Evolutionary conservation across 129 eudicot genomes (phyloP).

Genomic region (Flaveria ramosissima): DNA sequence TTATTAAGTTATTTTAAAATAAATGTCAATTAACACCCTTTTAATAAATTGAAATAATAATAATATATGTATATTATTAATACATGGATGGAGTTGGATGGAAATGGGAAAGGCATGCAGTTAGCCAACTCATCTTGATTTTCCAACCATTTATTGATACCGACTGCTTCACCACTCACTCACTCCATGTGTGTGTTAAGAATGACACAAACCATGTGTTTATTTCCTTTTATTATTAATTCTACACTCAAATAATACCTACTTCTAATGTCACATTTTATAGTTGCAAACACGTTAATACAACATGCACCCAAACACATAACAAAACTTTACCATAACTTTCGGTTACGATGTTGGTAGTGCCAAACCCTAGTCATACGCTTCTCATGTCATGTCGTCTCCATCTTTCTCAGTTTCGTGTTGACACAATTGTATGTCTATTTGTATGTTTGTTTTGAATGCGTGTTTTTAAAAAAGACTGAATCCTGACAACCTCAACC

Average conservation of each 20-base stretch:
- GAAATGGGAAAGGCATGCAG: conserved; percentile 47
- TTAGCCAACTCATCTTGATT: conserved; percentile 48
- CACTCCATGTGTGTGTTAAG: conserved; percentile 46
- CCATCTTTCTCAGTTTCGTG: conserved; percentile 20
- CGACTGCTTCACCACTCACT: conserved; percentile 47
- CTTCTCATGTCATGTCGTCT: conserved; percentile 34
- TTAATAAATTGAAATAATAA: conserved; percentile 11
- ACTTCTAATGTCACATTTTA: conserved; percentile 19
- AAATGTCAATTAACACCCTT: conserved; percentile 4
- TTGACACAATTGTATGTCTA: conserved; percentile 7
- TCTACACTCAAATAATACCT: conserved; percentile 38
- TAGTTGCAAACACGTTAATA: conserved; percentile 36
- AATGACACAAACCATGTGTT: conserved; percentile 44
- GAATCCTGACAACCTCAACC: background rate
- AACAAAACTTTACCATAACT: conserved; percentile 63
- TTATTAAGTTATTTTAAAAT: background rate
- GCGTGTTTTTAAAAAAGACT: background rate
- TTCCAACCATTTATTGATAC: conserved; percentile 49
- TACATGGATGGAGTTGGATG: conserved; percentile 42
- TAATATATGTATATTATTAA: conserved; percentile 13
- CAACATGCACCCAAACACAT: conserved; percentile 17
- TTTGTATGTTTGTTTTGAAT: conserved; percentile 19
- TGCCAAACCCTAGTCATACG: conserved; percentile 43
- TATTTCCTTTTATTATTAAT: conserved; percentile 27
- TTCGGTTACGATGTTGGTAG: conserved; percentile 46